These are phyloP conservation scores for Botrytis aclada DNA, from an alignment of 2,329 filamentous ascomycete genomes.

Conservation along the genomic window DNA sequence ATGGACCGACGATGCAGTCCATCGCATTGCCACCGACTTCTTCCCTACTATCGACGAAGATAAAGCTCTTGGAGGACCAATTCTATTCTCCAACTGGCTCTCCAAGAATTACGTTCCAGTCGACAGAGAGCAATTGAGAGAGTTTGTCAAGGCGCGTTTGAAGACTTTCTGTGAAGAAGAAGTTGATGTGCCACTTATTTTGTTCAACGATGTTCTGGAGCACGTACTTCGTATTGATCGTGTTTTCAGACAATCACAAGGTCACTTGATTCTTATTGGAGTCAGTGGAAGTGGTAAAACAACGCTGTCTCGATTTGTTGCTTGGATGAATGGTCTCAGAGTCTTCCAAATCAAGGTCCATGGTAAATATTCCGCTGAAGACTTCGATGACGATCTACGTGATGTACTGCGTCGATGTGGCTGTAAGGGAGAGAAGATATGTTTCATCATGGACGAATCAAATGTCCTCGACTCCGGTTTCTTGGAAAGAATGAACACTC, in stretches of 20 bases:
- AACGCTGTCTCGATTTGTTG: conserved; percentile 93
- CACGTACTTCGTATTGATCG: conserved; percentile 97
- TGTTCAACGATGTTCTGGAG: conserved; percentile 99
- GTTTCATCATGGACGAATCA: conserved; percentile 99
- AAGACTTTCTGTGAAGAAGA: conserved; percentile 99
- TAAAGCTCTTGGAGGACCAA: conserved; percentile 85
- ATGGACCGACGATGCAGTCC: conserved; percentile 90
- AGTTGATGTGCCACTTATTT: conserved; percentile 93
- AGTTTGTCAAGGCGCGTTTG: conserved; percentile 95
- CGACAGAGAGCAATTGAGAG: conserved; percentile 87
- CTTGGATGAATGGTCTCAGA: conserved; percentile 99
- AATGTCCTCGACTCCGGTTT: conserved; percentile 99
- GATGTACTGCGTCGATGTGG: conserved; percentile 91
- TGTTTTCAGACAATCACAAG: conserved; percentile 97
- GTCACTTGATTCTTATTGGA: conserved; percentile 96
- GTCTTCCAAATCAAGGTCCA: conserved; percentile 99
- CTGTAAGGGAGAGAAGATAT: conserved; percentile 98
- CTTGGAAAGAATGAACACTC: conserved; percentile 97
- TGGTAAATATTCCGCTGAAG: conserved; percentile 94
- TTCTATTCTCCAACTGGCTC: conserved; percentile 98
- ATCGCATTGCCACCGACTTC: conserved; percentile 79
- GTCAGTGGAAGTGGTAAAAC: conserved; percentile 99
- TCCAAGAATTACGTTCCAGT: conserved; percentile 98
- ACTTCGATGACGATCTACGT: conserved; percentile 96
- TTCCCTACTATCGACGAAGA: conserved; percentile 96